A percentile compares a stretch with the other conserved stretches of the same genome.
Evolutionary conservation across 768 basidiomycete genomes (phyloP).

Genomic region (Lentinula sp.): DNA sequence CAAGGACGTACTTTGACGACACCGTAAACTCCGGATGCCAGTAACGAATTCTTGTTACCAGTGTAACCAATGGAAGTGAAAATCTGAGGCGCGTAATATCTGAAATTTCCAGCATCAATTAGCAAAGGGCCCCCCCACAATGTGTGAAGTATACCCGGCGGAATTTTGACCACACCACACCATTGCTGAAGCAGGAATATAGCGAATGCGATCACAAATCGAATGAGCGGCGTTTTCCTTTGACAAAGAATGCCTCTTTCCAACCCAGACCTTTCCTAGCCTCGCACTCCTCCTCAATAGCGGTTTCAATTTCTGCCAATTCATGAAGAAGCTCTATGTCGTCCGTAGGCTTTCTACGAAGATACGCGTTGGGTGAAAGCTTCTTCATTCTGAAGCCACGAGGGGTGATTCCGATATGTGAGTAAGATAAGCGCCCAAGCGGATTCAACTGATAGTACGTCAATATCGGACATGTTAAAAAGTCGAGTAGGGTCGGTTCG

Average conservation of each 20-base stretch:
- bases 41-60: conserved; percentile 50
- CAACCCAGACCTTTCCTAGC: conserved; percentile 41
- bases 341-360: conserved; percentile 27
- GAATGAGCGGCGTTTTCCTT: conserved; percentile 44
- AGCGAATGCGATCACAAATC: conserved; percentile 55
- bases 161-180: conserved; percentile 51
- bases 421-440: too few relatives aligned
- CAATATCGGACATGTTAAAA: too few relatives aligned
- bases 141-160: conserved; percentile 20
- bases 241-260: conserved; percentile 47
- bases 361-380: conserved; percentile 22
- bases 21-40: conserved; percentile 66
- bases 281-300: conserved; percentile 50
- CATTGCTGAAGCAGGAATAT: conserved; percentile 58
- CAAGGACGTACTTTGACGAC: not conserved
- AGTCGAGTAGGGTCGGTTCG: too few relatives aligned
- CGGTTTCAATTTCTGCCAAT: conserved; percentile 56
- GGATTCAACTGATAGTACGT: too few relatives aligned
- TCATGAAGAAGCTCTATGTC: conserved; percentile 31
- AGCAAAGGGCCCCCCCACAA: not conserved
- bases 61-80: conserved; percentile 69
- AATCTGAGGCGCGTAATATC: conserved; percentile 72
- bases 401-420: too few relatives aligned
- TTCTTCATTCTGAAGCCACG: too few relatives aligned
- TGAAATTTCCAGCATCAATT: conserved; percentile 11